Evolutionary conservation across 2,329 filamentous ascomycete genomes (phyloP).

Genomic region (Neocatenulostroma microsporum): DNA sequence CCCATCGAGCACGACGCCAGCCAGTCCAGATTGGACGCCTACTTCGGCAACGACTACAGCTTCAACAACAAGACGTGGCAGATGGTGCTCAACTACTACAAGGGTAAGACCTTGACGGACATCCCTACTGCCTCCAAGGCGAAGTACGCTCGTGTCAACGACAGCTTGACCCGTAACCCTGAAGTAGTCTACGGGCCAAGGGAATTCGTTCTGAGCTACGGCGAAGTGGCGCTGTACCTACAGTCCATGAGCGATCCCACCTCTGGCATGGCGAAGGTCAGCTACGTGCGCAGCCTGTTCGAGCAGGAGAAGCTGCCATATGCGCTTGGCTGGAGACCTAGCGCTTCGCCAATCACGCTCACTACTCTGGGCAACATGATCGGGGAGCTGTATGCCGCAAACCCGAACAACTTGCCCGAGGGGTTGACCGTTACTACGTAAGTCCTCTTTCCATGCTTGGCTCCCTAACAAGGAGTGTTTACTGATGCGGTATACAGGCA

Average conservation of each 20-base stretch:
- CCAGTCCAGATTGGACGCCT: conserved; percentile 28
- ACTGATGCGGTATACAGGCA: conserved; percentile 11
- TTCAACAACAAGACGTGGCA: conserved; percentile 30
- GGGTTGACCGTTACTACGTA: conserved; percentile 14
- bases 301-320: conserved; percentile 33
- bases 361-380: conserved; percentile 20
- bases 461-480: neutral
- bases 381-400: conserved; percentile 17
- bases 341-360: conserved; percentile 20
- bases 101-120: conserved; percentile 19
- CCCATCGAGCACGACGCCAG: conserved; percentile 33
- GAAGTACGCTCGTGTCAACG: conserved; percentile 25
- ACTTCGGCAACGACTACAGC: conserved; percentile 28
- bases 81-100: conserved; percentile 22
- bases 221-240: conserved; percentile 33
- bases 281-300: conserved; percentile 31
- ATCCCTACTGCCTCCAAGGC: conserved; percentile 24
- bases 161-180: conserved; percentile 23
- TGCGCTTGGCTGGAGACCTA: conserved; percentile 29
- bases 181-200: conserved; percentile 28
- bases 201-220: conserved; percentile 29
- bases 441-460: too few species aligned
- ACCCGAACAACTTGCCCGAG: conserved; percentile 17
- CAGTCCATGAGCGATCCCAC: conserved; percentile 28
- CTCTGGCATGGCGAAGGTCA: conserved; percentile 26